Evolutionary conservation across 1,139 yeast species (phyloP).

Genomic region (Candida neerlandica): DNA sequence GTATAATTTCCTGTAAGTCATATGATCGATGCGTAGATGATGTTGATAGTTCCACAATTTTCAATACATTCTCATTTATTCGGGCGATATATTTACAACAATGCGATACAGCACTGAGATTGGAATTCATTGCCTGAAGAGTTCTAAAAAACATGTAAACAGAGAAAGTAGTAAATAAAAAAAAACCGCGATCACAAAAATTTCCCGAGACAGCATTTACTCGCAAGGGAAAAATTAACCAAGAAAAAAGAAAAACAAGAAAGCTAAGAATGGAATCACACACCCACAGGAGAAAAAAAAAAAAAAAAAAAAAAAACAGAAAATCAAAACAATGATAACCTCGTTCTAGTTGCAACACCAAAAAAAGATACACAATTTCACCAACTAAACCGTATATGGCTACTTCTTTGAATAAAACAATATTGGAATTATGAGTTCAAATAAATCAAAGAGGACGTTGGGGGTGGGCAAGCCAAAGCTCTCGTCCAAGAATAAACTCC

Average conservation of each 20-base stretch:
- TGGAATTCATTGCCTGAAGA: not conserved
- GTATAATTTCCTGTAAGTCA: not conserved
- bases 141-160: not conserved
- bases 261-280: not conserved
- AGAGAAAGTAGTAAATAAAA: not conserved
- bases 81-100: constrained; percentile 21
- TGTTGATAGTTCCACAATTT: not conserved
- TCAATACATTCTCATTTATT: not conserved
- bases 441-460: constrained; percentile 1
- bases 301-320: not conserved
- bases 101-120: constrained; percentile 14
- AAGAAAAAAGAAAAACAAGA: not conserved
- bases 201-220: too few relatives aligned
- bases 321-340: constrained; percentile 4
- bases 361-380: not conserved
- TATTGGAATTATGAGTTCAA: not conserved
- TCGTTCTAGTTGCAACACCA: not conserved
- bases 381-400: not conserved
- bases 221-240: not conserved
- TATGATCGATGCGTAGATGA: constrained; percentile 4
- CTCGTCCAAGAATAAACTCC: not conserved
- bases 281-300: not conserved
- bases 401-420: not conserved
- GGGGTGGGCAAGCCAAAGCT: constrained; percentile 1
- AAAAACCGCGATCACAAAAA: not conserved